These are phyloP conservation scores for Sporothrix schenckii DNA, from an alignment of 2,329 filamentous ascomycete species.

Conservation along the genomic window DNA sequence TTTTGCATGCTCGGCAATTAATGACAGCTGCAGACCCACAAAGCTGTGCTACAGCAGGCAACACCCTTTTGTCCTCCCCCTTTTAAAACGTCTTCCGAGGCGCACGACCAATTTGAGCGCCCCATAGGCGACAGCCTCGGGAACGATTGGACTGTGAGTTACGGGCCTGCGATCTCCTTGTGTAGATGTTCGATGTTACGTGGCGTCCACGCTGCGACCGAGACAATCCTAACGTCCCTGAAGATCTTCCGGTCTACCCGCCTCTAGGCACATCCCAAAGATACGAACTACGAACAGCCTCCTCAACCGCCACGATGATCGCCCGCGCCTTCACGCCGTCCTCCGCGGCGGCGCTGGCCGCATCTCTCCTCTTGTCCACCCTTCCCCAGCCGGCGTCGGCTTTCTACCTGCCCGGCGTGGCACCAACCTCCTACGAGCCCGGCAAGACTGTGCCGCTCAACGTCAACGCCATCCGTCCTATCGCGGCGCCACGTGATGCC, in stretches of 20 bases:
- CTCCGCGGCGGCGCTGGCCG: constrained; percentile 48
- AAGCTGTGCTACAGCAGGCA: constrained; percentile 10
- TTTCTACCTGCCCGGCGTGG: constrained; percentile 96
- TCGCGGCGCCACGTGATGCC: constrained; percentile 73
- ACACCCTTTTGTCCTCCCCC: constrained; percentile 4
- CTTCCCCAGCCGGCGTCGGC: constrained; percentile 63
- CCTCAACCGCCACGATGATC: constrained; percentile 17
- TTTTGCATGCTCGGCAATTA: neutral
- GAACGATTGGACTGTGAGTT: neutral
- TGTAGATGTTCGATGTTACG: neutral
- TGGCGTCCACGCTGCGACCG: neutral
- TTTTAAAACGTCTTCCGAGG: constrained; percentile 4
- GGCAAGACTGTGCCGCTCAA: constrained; percentile 81
- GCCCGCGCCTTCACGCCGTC: constrained; percentile 44
- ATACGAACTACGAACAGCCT: neutral
- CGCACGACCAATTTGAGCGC: neutral
- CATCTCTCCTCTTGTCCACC: constrained; percentile 50
- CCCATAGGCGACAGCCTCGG: constrained; percentile 15
- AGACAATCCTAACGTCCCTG: neutral
- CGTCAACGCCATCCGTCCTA: constrained; percentile 90
- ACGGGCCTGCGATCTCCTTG: too few species aligned
- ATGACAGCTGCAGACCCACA: constrained; percentile 17
- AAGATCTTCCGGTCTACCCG: constrained; percentile 2
- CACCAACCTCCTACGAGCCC: constrained; percentile 84
- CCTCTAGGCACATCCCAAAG: neutral